Percentiles rank a stretch among this genome's conserved stretches.
Evolutionary conservation across 345 rosid genomes (phyloP).

Genomic region (Cardiospermum halicacabum): DNA sequence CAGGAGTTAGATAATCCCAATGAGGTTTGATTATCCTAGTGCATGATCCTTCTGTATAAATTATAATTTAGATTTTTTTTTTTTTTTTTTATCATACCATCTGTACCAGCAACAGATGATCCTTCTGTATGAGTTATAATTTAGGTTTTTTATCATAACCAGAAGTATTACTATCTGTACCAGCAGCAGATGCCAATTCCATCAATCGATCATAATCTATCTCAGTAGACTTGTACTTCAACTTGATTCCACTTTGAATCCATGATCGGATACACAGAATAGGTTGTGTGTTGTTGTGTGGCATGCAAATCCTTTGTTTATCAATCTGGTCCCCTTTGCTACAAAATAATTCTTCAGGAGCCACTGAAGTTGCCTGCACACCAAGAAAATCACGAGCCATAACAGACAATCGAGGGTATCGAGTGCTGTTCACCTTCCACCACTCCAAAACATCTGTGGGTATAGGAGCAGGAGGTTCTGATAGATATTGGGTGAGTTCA

Average conservation of each 20-base stretch:
- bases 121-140: too few species aligned
- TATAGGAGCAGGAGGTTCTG: slow-evolving; percentile 83
- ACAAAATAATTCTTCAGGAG: slow-evolving; percentile 77
- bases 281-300: slow-evolving; percentile 64
- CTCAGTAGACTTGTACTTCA: slow-evolving; percentile 67
- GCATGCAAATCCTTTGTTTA: slow-evolving; percentile 64
- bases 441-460: slow-evolving; percentile 86
- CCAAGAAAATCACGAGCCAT: slow-evolving; percentile 92
- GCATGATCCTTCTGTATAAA: slow-evolving; percentile 6
- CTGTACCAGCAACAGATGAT: too few species aligned
- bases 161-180: slow-evolving; percentile 29
- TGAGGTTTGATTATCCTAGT: background rate
- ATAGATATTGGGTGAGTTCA: slow-evolving; percentile 86
- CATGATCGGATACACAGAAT: slow-evolving; percentile 82
- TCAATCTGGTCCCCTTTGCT: slow-evolving; percentile 67
- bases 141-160: slow-evolving; percentile 55
- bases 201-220: slow-evolving; percentile 78
- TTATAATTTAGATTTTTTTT: too few species aligned
- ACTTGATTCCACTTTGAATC: slow-evolving; percentile 68
- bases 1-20: background rate
- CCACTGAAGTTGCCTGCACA: slow-evolving; percentile 71
- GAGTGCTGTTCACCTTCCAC: slow-evolving; percentile 87
- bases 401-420: slow-evolving; percentile 73
- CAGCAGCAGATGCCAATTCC: slow-evolving; percentile 63
- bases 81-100: too few species aligned